phyloP scores from a whole-genome alignment of 2,329 filamentous ascomycete genomes.

The Phaeosphaeriaceae sp. region DNA sequence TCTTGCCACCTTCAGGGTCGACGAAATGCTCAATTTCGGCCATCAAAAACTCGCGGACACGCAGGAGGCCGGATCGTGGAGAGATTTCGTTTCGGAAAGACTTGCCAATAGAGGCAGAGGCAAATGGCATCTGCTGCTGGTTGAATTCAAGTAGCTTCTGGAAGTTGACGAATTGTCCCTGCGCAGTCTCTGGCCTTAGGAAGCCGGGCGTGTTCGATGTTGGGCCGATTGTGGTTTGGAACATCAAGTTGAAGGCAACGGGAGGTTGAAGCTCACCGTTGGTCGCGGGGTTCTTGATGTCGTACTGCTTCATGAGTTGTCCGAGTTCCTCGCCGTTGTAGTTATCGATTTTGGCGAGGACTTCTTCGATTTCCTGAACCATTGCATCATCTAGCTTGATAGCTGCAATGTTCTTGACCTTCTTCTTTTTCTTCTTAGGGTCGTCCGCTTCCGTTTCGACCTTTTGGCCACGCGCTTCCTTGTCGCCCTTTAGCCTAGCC shows the following conservation, averaged over 20 bases:
- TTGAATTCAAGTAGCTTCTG: constrained; percentile 96
- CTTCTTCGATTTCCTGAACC: constrained; percentile 87
- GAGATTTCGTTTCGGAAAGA: constrained; percentile 99
- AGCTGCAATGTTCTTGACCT: constrained; percentile 65
- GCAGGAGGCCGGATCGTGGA: constrained; percentile 84
- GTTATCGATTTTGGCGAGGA: constrained; percentile 93
- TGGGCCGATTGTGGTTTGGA: constrained; percentile 92
- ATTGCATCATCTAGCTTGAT: constrained; percentile 87
- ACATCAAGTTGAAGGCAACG: constrained; percentile 98
- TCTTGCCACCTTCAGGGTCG: constrained; percentile 92
- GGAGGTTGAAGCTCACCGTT: constrained; percentile 78
- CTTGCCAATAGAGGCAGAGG: constrained; percentile 95
- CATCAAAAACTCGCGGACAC: constrained; percentile 98
- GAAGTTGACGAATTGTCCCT: constrained; percentile 98
- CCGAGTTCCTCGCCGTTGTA: constrained; percentile 87
- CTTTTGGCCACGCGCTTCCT: constrained; percentile 86
- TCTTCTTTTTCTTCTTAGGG: constrained; percentile 89
- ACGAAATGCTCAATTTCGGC: constrained; percentile 99
- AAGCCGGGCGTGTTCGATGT: constrained; percentile 79
- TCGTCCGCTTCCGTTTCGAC: constrained; percentile 76
- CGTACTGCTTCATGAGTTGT: constrained; percentile 82
- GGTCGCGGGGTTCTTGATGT: constrained; percentile 86
- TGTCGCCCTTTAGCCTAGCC: constrained; percentile 83
- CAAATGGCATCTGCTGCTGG: constrained; percentile 93
- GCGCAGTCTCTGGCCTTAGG: constrained; percentile 81